Percentiles rank a stretch among this genome's conserved stretches.
phyloP scores from a whole-genome alignment of 441 rosid species.

The Macaranga tanarius region DNA sequence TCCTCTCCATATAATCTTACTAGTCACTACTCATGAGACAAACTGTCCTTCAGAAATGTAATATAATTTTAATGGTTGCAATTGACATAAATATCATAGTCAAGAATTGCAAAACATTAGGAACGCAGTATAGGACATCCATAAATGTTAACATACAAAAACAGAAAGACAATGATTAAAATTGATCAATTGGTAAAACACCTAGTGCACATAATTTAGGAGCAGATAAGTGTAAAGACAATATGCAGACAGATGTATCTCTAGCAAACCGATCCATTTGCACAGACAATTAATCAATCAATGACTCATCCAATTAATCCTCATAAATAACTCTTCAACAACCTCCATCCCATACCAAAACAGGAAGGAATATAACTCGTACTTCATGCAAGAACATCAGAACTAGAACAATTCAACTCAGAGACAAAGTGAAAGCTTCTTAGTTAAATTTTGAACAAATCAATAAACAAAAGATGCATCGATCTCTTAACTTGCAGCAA shows the following conservation, averaged over 20 bases:
- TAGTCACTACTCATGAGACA: neutral
- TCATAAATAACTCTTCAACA: neutral
- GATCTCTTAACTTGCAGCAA: neutral
- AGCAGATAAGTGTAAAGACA: neutral
- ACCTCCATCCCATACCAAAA: neutral
- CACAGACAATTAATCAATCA: neutral
- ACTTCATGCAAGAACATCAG: neutral
- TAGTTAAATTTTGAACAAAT: neutral
- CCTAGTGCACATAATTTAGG: too few relatives aligned
- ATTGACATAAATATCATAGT: neutral
- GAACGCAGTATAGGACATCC: neutral
- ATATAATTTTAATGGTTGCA: too few relatives aligned
- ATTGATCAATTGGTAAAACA: neutral
- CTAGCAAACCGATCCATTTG: conserved; percentile 13
- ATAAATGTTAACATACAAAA: neutral
- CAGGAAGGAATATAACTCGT: neutral
- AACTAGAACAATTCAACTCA: neutral
- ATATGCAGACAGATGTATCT: neutral
- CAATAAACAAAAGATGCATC: neutral
- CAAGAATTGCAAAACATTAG: neutral
- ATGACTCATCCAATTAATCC: neutral
- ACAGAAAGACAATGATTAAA: neutral
- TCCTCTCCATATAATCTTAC: neutral
- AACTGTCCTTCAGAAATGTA: neutral
- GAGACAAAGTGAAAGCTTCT: neutral